These are phyloP conservation scores for Backusella macrospora DNA, from an alignment of 192 early-diverging fungal genomes.

Conservation along the genomic window DNA sequence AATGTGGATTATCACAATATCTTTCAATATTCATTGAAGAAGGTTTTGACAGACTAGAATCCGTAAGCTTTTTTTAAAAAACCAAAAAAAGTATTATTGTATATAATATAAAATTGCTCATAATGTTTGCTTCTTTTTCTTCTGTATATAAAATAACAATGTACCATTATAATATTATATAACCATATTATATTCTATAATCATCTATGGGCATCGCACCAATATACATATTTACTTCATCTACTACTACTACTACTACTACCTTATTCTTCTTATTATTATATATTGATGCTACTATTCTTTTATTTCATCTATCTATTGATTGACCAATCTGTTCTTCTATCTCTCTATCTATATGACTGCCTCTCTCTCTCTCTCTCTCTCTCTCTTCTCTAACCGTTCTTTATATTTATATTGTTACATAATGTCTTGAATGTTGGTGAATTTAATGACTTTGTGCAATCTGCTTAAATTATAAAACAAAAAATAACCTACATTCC, in stretches of 20 bases:
- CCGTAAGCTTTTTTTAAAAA: slow-evolving; percentile 29
- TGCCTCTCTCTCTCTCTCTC: neutral
- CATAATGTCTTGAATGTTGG: slow-evolving; percentile 7
- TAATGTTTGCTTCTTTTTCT: neutral
- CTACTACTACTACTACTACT: too few species aligned
- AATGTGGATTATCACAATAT: slow-evolving; percentile 42
- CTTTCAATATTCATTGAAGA: slow-evolving; percentile 39
- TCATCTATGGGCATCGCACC: too few species aligned
- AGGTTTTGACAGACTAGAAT: slow-evolving; percentile 46
- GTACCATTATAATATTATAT: neutral
- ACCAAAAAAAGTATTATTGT: neutral
- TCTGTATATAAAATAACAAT: neutral
- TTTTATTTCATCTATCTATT: too few species aligned
- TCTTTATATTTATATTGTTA: neutral
- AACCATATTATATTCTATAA: neutral
- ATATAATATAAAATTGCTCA: neutral
- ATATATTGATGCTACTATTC: too few species aligned
- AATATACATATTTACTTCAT: too few species aligned
- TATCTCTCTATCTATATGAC: too few species aligned
- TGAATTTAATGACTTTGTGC: neutral
- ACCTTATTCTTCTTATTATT: too few species aligned
- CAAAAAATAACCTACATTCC: neutral
- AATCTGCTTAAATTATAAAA: neutral
- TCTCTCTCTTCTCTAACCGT: neutral
- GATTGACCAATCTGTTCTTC: too few species aligned